These are phyloP conservation scores for Zymoseptoria brevis DNA, from an alignment of 2,329 filamentous ascomycete species.

Conservation along the genomic window DNA sequence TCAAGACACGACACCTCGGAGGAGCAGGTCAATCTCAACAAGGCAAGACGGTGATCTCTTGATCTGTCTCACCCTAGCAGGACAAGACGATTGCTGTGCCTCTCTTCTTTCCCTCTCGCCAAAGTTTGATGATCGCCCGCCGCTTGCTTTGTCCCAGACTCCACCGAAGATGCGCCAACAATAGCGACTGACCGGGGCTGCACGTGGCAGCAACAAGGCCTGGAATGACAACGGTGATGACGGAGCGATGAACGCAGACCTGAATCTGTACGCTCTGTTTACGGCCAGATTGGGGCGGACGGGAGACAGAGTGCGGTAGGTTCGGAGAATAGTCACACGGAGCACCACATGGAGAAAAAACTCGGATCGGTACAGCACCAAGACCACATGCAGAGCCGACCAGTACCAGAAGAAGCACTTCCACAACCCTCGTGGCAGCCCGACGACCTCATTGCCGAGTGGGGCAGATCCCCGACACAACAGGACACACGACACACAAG, in stretches of 20 bases:
- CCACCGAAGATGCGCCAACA: background rate
- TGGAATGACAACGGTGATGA: background rate
- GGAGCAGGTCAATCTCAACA: background rate
- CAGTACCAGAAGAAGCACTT: background rate
- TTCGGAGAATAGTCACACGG: background rate
- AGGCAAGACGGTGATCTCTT: background rate
- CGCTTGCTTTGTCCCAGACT: background rate
- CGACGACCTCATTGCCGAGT: background rate
- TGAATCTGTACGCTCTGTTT: background rate
- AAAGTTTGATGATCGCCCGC: background rate
- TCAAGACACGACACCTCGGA: background rate
- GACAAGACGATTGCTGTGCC: background rate
- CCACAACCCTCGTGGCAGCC: background rate
- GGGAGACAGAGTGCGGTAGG: background rate
- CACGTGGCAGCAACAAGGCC: background rate
- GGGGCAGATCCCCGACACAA: background rate
- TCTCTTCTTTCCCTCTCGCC: background rate
- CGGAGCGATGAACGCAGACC: background rate
- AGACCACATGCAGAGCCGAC: background rate
- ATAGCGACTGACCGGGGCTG: background rate
- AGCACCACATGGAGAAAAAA: background rate
- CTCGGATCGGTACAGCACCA: background rate
- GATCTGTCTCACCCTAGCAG: background rate
- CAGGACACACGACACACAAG: background rate
- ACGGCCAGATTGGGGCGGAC: background rate